phyloP scores from a whole-genome alignment of 768 basidiomycete species.

The Lentinula sp. region DNA sequence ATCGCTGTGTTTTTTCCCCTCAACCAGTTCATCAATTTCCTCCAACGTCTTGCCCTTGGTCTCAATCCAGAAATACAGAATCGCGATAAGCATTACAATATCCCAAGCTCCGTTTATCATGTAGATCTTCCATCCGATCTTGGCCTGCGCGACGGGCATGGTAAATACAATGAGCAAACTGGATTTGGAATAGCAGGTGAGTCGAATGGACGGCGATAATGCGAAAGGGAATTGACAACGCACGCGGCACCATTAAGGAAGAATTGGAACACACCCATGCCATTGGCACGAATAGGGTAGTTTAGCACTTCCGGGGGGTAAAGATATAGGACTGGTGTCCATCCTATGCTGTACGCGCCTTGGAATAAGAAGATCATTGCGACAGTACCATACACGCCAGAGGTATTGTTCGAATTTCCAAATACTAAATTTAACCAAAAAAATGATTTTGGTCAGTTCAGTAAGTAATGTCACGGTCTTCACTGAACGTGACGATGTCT shows the following conservation, averaged over 20 bases:
- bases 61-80: conserved; percentile 17
- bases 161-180: conserved; percentile 17
- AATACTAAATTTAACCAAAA: conserved; percentile 4
- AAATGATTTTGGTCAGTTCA: background rate
- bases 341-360: conserved; percentile 17
- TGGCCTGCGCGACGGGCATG: conserved; percentile 13
- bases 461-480: background rate
- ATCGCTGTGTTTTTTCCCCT: conserved; percentile 14
- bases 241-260: conserved; percentile 16
- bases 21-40: conserved; percentile 17
- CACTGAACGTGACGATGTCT: background rate
- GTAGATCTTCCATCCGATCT: conserved; percentile 20
- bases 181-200: background rate
- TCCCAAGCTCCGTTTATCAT: conserved; percentile 19
- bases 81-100: conserved; percentile 13
- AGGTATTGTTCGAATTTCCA: conserved; percentile 15
- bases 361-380: conserved; percentile 19
- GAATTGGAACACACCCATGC: conserved; percentile 15
- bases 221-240: background rate
- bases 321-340: conserved; percentile 17
- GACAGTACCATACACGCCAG: conserved; percentile 17
- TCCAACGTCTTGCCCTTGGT: conserved; percentile 16
- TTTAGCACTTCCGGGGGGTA: conserved; percentile 17
- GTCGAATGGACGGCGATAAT: background rate
- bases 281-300: conserved; percentile 18